Base-by-base conservation (phyloP, 768 basidiomycete species). In the Tulasnella sp. region DNA sequence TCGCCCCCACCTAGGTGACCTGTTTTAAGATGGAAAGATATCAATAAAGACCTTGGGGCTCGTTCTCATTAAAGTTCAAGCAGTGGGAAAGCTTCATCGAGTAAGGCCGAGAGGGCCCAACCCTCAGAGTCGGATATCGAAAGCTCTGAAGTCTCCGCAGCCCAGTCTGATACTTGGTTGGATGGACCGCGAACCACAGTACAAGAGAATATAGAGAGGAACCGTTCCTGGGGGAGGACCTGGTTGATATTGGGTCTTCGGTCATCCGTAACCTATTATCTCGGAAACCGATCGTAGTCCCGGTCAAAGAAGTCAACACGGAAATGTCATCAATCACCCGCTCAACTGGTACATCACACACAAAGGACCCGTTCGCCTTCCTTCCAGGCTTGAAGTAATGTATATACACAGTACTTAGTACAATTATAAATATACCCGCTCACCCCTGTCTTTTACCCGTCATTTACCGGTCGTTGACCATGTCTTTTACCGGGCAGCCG, bases 371-470 rank as follows among this genome's bases (percentile, higher is more conserved):
- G 7, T 42, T 37, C 20, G 29, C 7, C 9, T 70, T 42, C 15
- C 70, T 37, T 32, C 35, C 40, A 3, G 40, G 35, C 16, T 70
- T 70, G 9, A 42, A 70, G 9, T 35, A 20, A n/a, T 70, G 15
- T 70, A 4, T 1, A 70, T 42, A 70, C 1, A n/a, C 4, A 6
- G 4, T 42, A 5, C 16, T 6, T 35, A 35, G 5, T 11, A 23
- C 26, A 70, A 70, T 32, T 32, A 39, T 4, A 6, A 42, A 13
- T 5, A 16, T 15, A 32, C 23, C 35, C 20, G 16, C 6, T 4
- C 26, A 35, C 35, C 70, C 29, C 70, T 70, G 35, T 70, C 70
- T 70, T 70, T 70, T 70, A 70, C 70, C 29, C 1, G 70, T 70
- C 70, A 20, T 70, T 70, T 26, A 70, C 70, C 70, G 70, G 70